Evolutionary conservation across 371 early-diverging fungal genomes (phyloP).

Genomic region (Antonospora locustae): DNA sequence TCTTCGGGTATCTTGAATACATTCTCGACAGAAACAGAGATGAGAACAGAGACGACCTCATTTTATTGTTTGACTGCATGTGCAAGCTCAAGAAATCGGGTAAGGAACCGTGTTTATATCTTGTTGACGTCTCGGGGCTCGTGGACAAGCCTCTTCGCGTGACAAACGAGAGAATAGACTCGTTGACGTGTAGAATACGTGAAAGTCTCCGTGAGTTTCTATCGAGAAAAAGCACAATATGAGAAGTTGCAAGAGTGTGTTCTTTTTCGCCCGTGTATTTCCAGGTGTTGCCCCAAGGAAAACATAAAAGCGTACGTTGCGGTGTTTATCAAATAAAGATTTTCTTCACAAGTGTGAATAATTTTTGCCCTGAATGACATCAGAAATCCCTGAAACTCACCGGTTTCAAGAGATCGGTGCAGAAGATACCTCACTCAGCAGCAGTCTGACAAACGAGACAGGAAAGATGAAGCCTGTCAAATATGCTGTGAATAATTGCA

Average conservation of each 20-base stretch:
- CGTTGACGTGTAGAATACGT: constrained; percentile 15
- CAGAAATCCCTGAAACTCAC: too few relatives aligned
- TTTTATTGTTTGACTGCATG: constrained; percentile 28
- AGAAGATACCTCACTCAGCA: too few relatives aligned
- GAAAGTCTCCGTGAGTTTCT: constrained; percentile 15
- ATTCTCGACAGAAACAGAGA: constrained; percentile 1
- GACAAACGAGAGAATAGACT: constrained; percentile 27
- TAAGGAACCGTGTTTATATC: constrained; percentile 6
- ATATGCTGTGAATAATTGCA: background rate
- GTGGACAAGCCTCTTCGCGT: constrained; percentile 20
- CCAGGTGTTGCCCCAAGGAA: too few relatives aligned
- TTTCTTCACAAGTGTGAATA: too few relatives aligned
- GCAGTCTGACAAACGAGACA: too few relatives aligned
- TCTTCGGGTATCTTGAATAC: constrained; percentile 21
- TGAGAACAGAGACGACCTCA: constrained; percentile 16
- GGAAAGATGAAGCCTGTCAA: too few relatives aligned
- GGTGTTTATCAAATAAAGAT: too few relatives aligned
- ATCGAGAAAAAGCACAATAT: constrained; percentile 12
- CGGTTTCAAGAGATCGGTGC: too few relatives aligned
- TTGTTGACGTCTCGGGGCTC: constrained; percentile 18
- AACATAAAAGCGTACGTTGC: too few relatives aligned
- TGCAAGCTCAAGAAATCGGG: constrained; percentile 24
- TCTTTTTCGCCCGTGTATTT: too few relatives aligned
- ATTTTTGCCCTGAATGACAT: too few relatives aligned
- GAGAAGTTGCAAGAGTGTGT: too few relatives aligned